Conservation (phyloP, 2,329 filamentous ascomycete genomes). For the Aaosphaeria pasadenensis region DNA sequence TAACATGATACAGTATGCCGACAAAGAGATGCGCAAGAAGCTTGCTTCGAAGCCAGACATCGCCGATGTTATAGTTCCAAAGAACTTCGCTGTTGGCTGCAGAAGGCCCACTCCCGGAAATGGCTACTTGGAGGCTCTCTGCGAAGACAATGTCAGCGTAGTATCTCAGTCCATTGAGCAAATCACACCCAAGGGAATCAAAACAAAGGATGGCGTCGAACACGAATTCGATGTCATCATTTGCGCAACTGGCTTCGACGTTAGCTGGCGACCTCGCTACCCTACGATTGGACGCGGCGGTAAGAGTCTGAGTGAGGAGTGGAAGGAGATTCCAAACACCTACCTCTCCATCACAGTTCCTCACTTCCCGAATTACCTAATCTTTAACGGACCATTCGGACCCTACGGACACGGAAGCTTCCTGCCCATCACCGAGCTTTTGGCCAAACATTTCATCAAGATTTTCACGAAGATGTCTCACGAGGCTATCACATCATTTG, state of each 20-base stretch:
- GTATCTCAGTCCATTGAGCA: constrained; percentile 6
- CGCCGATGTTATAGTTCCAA: constrained; percentile 45
- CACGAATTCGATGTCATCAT: constrained; percentile 14
- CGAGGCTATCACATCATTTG: constrained; percentile 42
- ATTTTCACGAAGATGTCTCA: constrained; percentile 40
- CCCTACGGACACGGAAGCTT: constrained; percentile 41
- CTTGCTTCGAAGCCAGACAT: constrained; percentile 39
- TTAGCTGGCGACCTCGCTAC: constrained; percentile 12
- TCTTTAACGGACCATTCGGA: constrained; percentile 41
- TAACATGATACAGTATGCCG: constrained; percentile 18
- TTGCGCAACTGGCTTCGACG: constrained; percentile 14
- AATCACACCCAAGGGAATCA: constrained; percentile 9
- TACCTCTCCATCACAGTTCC: constrained; percentile 44
- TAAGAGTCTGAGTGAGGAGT: constrained; percentile 33
- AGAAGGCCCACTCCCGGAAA: constrained; percentile 10
- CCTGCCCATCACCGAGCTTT: constrained; percentile 41
- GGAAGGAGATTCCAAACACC: constrained; percentile 36
- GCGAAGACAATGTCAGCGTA: constrained; percentile 5
- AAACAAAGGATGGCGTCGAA: constrained; percentile 6
- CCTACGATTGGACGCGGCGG: constrained; percentile 18
- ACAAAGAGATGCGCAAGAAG: constrained; percentile 40
- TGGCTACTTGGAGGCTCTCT: constrained; percentile 10
- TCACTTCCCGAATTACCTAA: constrained; percentile 44
- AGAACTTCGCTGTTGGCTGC: constrained; percentile 25
- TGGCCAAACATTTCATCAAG: constrained; percentile 40